These are phyloP conservation scores for Colletotrichum simmondsii DNA, from an alignment of 2,329 filamentous ascomycete species.

Conservation along the genomic window DNA sequence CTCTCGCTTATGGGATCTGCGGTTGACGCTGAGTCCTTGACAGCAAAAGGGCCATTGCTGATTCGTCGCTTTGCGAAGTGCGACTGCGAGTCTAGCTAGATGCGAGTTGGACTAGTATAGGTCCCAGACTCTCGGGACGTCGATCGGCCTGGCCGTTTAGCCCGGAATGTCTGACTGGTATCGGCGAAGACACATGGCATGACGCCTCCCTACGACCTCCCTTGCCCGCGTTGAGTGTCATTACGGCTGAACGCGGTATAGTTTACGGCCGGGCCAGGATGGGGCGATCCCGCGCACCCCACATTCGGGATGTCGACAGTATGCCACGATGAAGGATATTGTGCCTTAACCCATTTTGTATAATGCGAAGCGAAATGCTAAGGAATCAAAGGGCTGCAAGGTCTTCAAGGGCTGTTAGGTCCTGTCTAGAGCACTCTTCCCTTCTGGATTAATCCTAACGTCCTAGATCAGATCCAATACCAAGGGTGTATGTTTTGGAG, in stretches of 20 bases:
- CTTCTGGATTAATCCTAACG: not conserved
- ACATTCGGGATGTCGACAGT: too few relatives aligned
- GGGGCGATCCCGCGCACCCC: not conserved
- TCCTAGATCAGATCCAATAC: not conserved
- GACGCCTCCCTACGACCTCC: not conserved
- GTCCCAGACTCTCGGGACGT: slow-evolving; percentile 17
- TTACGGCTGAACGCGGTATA: not conserved
- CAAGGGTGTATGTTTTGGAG: not conserved
- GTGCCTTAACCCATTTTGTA: not conserved
- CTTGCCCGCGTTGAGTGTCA: not conserved
- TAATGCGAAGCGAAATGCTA: not conserved
- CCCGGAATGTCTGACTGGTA: not conserved
- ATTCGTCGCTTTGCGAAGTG: slow-evolving; percentile 7
- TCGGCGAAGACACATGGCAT: slow-evolving; percentile 13
- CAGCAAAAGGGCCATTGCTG: not conserved
- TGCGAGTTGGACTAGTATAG: not conserved
- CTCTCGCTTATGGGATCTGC: not conserved
- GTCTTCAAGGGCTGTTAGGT: not conserved
- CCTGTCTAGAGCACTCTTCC: not conserved
- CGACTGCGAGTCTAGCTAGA: slow-evolving; percentile 2
- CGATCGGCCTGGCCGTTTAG: slow-evolving; percentile 10
- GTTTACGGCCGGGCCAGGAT: slow-evolving; percentile 12
- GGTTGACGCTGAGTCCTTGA: not conserved
- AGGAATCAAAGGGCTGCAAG: not conserved
- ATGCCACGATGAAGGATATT: not conserved